Conservation (phyloP, 179 eudicot species). For the Corrigiola litoralis region DNA sequence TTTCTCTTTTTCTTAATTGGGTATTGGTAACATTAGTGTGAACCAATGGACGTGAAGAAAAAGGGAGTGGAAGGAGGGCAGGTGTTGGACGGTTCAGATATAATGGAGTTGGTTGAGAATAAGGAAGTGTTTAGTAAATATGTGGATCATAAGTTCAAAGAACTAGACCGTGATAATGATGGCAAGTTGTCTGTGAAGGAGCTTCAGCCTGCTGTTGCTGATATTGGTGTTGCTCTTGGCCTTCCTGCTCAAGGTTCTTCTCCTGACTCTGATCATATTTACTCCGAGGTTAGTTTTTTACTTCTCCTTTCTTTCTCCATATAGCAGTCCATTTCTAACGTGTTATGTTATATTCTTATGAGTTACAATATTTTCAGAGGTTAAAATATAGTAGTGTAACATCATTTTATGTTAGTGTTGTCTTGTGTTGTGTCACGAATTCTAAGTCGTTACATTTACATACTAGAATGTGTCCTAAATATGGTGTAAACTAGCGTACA, state of each 20-base stretch:
- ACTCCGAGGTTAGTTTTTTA: slow-evolving; percentile 52
- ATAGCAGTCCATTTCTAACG: too few species aligned
- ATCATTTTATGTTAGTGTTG: too few species aligned
- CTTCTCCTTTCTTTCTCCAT: too few species aligned
- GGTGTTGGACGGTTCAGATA: slow-evolving; percentile 79
- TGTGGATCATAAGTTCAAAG: slow-evolving; percentile 74
- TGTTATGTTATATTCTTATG: too few species aligned
- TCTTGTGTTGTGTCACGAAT: too few species aligned
- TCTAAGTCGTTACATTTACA: too few species aligned
- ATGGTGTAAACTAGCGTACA: too few species aligned
- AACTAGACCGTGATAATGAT: slow-evolving; percentile 60
- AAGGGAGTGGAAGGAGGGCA: slow-evolving; percentile 19
- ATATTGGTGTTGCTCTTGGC: slow-evolving; percentile 83
- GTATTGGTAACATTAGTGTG: neutral
- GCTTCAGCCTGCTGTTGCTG: slow-evolving; percentile 73
- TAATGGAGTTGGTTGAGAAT: slow-evolving; percentile 84
- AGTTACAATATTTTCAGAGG: too few species aligned
- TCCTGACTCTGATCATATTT: slow-evolving; percentile 70
- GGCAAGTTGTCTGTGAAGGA: slow-evolving; percentile 75
- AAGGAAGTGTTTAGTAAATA: slow-evolving; percentile 47
- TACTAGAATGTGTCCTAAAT: too few species aligned
- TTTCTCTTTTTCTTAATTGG: too few species aligned
- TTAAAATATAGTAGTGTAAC: too few species aligned
- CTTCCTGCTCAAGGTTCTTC: slow-evolving; percentile 69
- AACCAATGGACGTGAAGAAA: slow-evolving; percentile 22